Evolutionary conservation across 1,139 yeast species (phyloP), one percentile per base, ranked within the genome.

Genomic region (Magnusiomyces sp.): DNA sequence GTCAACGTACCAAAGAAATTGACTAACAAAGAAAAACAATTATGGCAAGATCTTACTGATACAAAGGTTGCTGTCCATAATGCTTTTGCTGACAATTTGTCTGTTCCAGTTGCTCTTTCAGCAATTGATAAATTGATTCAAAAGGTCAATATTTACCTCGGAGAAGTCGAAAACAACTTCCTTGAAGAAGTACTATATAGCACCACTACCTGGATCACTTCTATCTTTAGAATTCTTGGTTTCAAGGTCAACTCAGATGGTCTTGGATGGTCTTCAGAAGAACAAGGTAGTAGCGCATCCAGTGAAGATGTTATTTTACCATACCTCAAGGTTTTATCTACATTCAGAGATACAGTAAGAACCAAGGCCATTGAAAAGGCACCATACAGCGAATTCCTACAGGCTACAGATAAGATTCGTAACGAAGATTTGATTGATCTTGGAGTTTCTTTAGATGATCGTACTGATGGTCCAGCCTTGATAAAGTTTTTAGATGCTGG

Each of bases 371-470:
- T 87, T 58, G 71, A 72, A 13, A 80, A 81, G 62, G 80, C 76
- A 0, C 80, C 79, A 34, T 69, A 72, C 51, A 43, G 59, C 46
- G 80, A 76, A 48, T 75, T 88, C 52, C 72, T 92, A 52, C 68
- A 71, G 16, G 71, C 79, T 4, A 75, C 83, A 49, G 92, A 83
- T 62, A 64, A 63, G 13, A 62, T 83, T 7, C 74, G 92, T 56
- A 80, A 80, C 56, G 65, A 67, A 14, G 94, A 85, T 45, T 71
- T 92, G 58, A 70, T 88, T 52, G 75, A 79, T 29, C 70, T 89
- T 53, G 94, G 95, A 27, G 85, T 92, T 33, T 80, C 94, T 0
- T 72, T 92, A 48, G 97, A 92, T 65, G 99, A 92, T 66, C 80
- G 97, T 62, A 78, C 82, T 33, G 86, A 79, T 53, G 89, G 83